These are phyloP conservation scores for Yamadazyma atlantica DNA, from an alignment of 1,139 yeast genomes.

Conservation along the genomic window DNA sequence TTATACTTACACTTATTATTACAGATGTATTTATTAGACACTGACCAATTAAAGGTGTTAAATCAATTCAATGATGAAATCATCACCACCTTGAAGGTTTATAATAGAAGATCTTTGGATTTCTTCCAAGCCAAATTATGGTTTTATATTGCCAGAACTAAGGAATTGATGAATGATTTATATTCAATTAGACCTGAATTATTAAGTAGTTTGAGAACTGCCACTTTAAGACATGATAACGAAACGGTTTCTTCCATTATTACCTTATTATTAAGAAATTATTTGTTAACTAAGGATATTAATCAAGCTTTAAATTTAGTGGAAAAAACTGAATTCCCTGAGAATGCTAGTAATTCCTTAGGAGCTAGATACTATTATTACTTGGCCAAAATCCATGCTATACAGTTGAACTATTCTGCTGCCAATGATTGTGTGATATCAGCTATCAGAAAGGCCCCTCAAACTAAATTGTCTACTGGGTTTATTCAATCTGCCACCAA, in stretches of 20 bases:
- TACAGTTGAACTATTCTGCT: conserved; percentile 87
- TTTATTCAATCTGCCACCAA: conserved; percentile 90
- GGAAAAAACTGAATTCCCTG: conserved; percentile 86
- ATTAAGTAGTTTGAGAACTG: conserved; percentile 76
- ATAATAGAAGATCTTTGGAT: conserved; percentile 83
- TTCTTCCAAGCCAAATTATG: conserved; percentile 86
- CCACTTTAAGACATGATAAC: conserved; percentile 86
- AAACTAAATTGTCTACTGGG: conserved; percentile 79
- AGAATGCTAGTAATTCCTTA: conserved; percentile 79
- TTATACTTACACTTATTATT: conserved; percentile 75
- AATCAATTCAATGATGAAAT: conserved; percentile 54
- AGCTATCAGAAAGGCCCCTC: conserved; percentile 97
- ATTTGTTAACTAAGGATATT: conserved; percentile 74
- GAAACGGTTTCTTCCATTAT: conserved; percentile 90
- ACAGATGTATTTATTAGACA: conserved; percentile 74
- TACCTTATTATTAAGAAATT: conserved; percentile 80
- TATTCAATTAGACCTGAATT: conserved; percentile 67
- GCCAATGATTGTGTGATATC: conserved; percentile 90
- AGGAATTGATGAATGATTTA: conserved; percentile 64
- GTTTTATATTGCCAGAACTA: conserved; percentile 84
- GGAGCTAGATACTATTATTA: conserved; percentile 92
- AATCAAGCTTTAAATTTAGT: conserved; percentile 88
- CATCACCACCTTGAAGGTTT: conserved; percentile 55
- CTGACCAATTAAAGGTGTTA: conserved; percentile 47
- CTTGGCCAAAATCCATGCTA: conserved; percentile 83